phyloP scores from a whole-genome alignment of 768 basidiomycete species.

The Boletus edulis region DNA sequence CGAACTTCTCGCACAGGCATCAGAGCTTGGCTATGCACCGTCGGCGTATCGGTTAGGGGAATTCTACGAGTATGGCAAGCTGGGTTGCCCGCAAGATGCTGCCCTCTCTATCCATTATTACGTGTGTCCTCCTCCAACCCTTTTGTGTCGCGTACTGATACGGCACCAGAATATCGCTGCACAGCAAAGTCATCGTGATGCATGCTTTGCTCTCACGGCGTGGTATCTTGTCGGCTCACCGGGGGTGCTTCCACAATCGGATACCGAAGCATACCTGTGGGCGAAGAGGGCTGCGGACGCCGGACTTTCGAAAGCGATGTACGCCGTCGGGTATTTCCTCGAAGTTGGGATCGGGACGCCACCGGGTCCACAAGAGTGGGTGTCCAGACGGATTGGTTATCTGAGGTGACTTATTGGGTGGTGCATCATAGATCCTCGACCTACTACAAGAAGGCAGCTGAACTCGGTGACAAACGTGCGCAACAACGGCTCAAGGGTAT shows the following conservation, averaged over 20 bases:
- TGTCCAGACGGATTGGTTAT: constrained; percentile 17
- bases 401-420: neutral
- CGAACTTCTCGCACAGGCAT: constrained; percentile 91
- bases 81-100: constrained; percentile 96
- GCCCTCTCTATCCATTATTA: constrained; percentile 99
- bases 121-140: constrained; percentile 50
- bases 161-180: constrained; percentile 89
- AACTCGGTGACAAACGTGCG: constrained; percentile 92
- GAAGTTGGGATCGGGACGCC: constrained; percentile 91
- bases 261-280: constrained; percentile 98
- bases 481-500: constrained; percentile 73
- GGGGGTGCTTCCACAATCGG: constrained; percentile 95
- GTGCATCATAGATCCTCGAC: constrained; percentile 50
- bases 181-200: constrained; percentile 94
- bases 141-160: constrained; percentile 13
- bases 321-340: constrained; percentile 95
- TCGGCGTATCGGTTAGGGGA: constrained; percentile 95
- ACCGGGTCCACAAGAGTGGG: constrained; percentile 64
- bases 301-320: constrained; percentile 93
- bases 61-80: constrained; percentile 98
- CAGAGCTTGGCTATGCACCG: constrained; percentile 94
- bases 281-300: constrained; percentile 92
- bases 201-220: constrained; percentile 96
- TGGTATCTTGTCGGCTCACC: constrained; percentile 99
- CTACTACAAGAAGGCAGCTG: constrained; percentile 90